These are phyloP conservation scores for Collybia mongolica DNA, from an alignment of 768 basidiomycete species.

Conservation along the genomic window DNA sequence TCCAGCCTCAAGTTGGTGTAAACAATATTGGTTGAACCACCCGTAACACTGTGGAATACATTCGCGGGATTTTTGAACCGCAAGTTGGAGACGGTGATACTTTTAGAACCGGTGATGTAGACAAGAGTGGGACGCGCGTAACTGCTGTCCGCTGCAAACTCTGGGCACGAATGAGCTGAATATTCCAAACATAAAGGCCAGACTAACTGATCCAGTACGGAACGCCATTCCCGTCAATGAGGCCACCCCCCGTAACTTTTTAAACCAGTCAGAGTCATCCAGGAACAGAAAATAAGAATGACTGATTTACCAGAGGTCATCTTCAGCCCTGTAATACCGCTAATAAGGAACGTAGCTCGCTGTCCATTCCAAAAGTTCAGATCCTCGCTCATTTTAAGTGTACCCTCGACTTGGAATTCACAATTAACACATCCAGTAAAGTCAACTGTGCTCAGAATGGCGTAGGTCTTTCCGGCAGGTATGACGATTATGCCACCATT, in stretches of 20 bases:
- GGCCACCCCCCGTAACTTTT: conserved; percentile 25
- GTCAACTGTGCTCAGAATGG: conserved; percentile 23
- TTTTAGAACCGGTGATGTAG: conserved; percentile 24
- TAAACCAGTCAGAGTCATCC: background rate
- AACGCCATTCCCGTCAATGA: conserved; percentile 28
- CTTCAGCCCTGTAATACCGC: conserved; percentile 18
- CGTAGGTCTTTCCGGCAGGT: conserved; percentile 22
- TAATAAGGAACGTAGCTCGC: conserved; percentile 19
- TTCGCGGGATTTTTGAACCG: conserved; percentile 27
- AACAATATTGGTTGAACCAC: conserved; percentile 22
- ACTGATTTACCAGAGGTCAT: conserved; percentile 5
- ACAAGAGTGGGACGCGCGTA: conserved; percentile 27
- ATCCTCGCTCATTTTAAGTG: conserved; percentile 25
- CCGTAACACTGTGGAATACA: conserved; percentile 28
- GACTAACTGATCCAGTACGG: conserved; percentile 26
- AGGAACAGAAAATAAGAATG: no score
- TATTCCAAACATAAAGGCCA: background rate
- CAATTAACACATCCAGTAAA: conserved; percentile 27
- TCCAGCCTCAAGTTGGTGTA: conserved; percentile 22
- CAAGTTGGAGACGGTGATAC: conserved; percentile 25
- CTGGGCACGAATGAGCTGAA: conserved; percentile 6
- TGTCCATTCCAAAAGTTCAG: conserved; percentile 26
- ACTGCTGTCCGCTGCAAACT: conserved; percentile 23
- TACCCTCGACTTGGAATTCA: conserved; percentile 28
- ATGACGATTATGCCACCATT: conserved; percentile 29